Conservation (phyloP, 768 basidiomycete species). For the Xerocomellus chrysenteron region DNA sequence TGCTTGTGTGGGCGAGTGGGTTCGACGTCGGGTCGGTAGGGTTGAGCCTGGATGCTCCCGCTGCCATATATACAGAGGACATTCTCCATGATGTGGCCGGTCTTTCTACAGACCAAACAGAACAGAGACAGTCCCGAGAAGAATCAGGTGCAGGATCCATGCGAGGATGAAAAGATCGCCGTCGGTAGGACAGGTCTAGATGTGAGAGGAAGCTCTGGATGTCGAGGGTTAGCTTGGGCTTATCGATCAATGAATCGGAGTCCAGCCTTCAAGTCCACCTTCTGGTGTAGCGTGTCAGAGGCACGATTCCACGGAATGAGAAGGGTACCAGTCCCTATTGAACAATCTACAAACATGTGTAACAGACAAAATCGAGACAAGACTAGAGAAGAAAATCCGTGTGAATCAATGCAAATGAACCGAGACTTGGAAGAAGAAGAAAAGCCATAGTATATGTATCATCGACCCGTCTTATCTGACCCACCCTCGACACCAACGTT, state of each 20-base stretch:
- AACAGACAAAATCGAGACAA: conserved; percentile 13
- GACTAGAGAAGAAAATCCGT: conserved; percentile 16
- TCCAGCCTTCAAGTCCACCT: not conserved
- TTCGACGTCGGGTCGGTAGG: no score
- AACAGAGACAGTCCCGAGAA: no score
- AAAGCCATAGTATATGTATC: conserved; percentile 1
- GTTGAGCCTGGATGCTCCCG: no score
- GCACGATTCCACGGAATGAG: not conserved
- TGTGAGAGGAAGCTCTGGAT: not conserved
- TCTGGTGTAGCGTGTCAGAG: not conserved
- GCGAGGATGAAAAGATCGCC: not conserved
- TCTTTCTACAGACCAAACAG: no score
- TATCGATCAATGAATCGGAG: not conserved
- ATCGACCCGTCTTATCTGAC: not conserved
- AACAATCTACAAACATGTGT: conserved; percentile 16
- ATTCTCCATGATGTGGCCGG: no score
- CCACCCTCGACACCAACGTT: not conserved
- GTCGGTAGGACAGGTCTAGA: not conserved
- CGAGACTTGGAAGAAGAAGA: conserved; percentile 4
- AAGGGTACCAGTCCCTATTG: conserved; percentile 27
- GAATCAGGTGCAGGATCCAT: not conserved
- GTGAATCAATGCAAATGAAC: conserved; percentile 19
- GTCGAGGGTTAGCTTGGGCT: not conserved
- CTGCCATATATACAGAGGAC: no score
- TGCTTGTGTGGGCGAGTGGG: no score